Percentiles rank a stretch among this genome's conserved stretches.
Evolutionary conservation across 2,329 filamentous ascomycete species (phyloP).

Genomic region (Alternaria sp.): DNA sequence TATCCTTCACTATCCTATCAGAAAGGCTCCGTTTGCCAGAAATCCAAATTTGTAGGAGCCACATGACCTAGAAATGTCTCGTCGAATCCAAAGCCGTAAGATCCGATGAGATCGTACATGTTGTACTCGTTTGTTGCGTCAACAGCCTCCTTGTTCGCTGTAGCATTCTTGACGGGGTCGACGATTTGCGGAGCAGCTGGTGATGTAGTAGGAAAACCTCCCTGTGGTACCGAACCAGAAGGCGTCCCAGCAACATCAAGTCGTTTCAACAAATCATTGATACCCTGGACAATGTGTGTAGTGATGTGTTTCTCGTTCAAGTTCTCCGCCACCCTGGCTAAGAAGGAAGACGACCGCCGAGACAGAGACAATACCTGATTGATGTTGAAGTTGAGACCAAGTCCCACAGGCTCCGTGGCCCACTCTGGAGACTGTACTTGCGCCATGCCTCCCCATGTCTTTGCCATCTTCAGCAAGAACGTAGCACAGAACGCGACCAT

Average conservation of each 20-base stretch:
- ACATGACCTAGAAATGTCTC: conserved; percentile 45
- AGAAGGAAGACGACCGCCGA: conserved; percentile 37
- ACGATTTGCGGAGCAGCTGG: conserved; percentile 4
- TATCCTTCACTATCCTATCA: conserved; percentile 10
- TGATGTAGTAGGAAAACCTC: not conserved
- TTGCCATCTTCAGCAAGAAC: conserved; percentile 61
- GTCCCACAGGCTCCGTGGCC: conserved; percentile 36
- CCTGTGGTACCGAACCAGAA: conserved; percentile 3
- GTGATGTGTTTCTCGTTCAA: conserved; percentile 45
- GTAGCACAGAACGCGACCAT: conserved; percentile 64
- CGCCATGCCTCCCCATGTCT: conserved; percentile 54
- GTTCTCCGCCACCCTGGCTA: conserved; percentile 38
- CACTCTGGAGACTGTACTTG: conserved; percentile 40
- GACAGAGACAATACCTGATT: conserved; percentile 41
- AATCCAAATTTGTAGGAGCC: conserved; percentile 40
- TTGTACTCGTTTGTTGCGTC: conserved; percentile 29
- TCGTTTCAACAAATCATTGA: conserved; percentile 39
- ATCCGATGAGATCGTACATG: conserved; percentile 44
- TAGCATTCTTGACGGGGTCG: conserved; percentile 12
- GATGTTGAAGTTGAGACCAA: conserved; percentile 46
- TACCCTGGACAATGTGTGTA: conserved; percentile 42
- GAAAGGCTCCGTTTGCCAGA: conserved; percentile 41
- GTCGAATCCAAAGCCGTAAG: conserved; percentile 46
- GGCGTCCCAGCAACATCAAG: conserved; percentile 37
- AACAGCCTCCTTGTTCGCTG: not conserved